Conservation (phyloP, 1,284 basidiomycete species). For the Mycosarcoma mackinlayi region DNA sequence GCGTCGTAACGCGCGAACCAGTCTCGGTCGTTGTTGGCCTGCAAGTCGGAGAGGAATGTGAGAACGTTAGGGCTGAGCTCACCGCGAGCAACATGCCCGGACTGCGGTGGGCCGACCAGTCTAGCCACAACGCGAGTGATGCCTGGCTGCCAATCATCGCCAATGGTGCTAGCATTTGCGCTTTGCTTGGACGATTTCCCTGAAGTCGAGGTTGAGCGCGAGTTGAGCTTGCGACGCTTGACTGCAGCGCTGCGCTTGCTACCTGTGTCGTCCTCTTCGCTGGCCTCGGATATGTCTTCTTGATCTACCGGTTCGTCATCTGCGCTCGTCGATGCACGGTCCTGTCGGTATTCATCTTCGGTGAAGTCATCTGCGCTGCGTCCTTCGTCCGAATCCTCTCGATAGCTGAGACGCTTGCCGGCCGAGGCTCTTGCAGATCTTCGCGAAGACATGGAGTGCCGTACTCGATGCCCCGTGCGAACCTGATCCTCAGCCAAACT, state of each 20-base stretch:
- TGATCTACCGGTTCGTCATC: conserved; percentile 12
- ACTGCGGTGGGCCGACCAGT: conserved; percentile 33
- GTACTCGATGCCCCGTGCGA: neutral
- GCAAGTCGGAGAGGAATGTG: conserved; percentile 78
- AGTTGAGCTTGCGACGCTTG: conserved; percentile 18
- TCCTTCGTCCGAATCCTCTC: conserved; percentile 30
- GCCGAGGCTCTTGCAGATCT: conserved; percentile 29
- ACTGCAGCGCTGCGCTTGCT: conserved; percentile 2
- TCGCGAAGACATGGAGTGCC: conserved; percentile 21
- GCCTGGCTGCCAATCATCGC: conserved; percentile 24
- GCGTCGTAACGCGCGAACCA: conserved; percentile 77
- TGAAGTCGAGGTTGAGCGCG: neutral
- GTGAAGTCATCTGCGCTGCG: conserved; percentile 13
- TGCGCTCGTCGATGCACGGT: conserved; percentile 18
- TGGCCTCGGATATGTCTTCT: conserved; percentile 3
- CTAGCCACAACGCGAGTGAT: conserved; percentile 32
- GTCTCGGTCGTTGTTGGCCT: conserved; percentile 82
- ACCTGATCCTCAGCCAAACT: neutral
- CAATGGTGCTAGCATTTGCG: neutral
- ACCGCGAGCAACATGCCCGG: conserved; percentile 77
- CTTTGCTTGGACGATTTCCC: conserved; percentile 2
- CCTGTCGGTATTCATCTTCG: conserved; percentile 35
- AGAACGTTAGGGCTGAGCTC: conserved; percentile 86
- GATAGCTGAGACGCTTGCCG: conserved; percentile 31
- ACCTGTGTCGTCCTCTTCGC: conserved; percentile 4